Percentiles rank a stretch among this genome's conserved stretches.
Conservation (phyloP, 768 basidiomycete species). For the Lyophyllum atratum region DNA sequence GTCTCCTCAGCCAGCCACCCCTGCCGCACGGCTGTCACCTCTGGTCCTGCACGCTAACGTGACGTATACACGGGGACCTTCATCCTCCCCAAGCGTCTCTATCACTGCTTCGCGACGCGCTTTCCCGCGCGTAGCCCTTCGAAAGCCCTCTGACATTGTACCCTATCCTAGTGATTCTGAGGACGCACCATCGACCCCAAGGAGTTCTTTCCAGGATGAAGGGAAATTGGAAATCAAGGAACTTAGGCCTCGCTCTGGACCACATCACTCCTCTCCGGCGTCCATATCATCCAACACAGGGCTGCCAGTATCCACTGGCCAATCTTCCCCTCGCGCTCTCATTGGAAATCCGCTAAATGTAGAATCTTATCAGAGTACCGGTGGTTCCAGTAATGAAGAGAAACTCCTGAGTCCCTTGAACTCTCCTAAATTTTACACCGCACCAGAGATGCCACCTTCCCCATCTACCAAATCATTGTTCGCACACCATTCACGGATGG, state of each 20-base stretch:
- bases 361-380: slow-evolving; percentile 24
- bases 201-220: not conserved
- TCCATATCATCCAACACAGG: not conserved
- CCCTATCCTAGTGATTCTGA: slow-evolving; percentile 18
- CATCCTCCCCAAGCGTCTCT: slow-evolving; percentile 6
- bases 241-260: not conserved
- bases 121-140: slow-evolving; percentile 24
- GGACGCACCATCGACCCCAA: not conserved
- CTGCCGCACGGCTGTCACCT: not conserved
- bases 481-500: slow-evolving; percentile 12
- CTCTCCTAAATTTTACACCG: slow-evolving; percentile 15
- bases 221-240: not conserved
- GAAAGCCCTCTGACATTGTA: slow-evolving; percentile 26
- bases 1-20: slow-evolving; percentile 8
- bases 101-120: slow-evolving; percentile 5
- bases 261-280: not conserved
- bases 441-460: not conserved
- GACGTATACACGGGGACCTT: slow-evolving; percentile 15
- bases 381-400: slow-evolving; percentile 15
- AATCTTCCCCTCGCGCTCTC: slow-evolving; percentile 16
- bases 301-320: not conserved
- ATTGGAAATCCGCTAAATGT: slow-evolving; percentile 30
- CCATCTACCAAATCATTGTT: not conserved
- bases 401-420: slow-evolving; percentile 15
- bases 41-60: slow-evolving; percentile 11